phyloP scores from a whole-genome alignment of 805 yeast species.

The Debaryomyces prosopidis region DNA sequence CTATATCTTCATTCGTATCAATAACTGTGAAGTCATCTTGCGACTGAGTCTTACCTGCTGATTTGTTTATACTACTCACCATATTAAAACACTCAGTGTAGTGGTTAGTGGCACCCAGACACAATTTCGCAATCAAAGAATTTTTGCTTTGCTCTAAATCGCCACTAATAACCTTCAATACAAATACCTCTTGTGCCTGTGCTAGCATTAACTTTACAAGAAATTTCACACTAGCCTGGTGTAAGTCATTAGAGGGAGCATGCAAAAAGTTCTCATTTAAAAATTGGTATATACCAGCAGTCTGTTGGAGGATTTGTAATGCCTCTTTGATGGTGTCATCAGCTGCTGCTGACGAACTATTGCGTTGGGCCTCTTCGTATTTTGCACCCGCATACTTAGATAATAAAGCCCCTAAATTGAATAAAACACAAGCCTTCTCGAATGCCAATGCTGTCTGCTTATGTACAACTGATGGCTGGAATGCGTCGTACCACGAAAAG shows the following conservation, averaged over 20 bases:
- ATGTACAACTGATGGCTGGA: slow-evolving; percentile 42
- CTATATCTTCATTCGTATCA: slow-evolving; percentile 31
- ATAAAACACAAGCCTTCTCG: slow-evolving; percentile 84
- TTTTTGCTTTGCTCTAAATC: slow-evolving; percentile 55
- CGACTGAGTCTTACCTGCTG: slow-evolving; percentile 9
- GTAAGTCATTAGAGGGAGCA: slow-evolving; percentile 81
- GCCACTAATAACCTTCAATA: slow-evolving; percentile 56
- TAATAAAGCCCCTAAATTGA: slow-evolving; percentile 70
- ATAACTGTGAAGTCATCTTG: slow-evolving; percentile 16
- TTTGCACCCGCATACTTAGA: slow-evolving; percentile 48
- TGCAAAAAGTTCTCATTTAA: slow-evolving; percentile 80
- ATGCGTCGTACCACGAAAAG: slow-evolving; percentile 84
- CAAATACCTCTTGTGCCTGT: slow-evolving; percentile 86
- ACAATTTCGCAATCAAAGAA: slow-evolving; percentile 72
- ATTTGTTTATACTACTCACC: slow-evolving; percentile 25
- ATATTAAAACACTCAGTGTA: slow-evolving; percentile 54
- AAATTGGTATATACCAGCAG: slow-evolving; percentile 76
- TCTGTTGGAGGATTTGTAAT: slow-evolving; percentile 61
- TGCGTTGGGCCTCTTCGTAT: slow-evolving; percentile 24
- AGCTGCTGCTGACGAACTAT: slow-evolving; percentile 27
- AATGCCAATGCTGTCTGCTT: slow-evolving; percentile 82
- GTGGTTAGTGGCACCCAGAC: slow-evolving; percentile 57
- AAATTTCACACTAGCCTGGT: slow-evolving; percentile 65
- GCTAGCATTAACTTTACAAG: slow-evolving; percentile 70
- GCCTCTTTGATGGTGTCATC: slow-evolving; percentile 57